Evolutionary conservation across 2,329 filamentous ascomycete genomes (phyloP), one percentile per base, ranked within the genome.

Genomic region (Trichoderma sp.): DNA sequence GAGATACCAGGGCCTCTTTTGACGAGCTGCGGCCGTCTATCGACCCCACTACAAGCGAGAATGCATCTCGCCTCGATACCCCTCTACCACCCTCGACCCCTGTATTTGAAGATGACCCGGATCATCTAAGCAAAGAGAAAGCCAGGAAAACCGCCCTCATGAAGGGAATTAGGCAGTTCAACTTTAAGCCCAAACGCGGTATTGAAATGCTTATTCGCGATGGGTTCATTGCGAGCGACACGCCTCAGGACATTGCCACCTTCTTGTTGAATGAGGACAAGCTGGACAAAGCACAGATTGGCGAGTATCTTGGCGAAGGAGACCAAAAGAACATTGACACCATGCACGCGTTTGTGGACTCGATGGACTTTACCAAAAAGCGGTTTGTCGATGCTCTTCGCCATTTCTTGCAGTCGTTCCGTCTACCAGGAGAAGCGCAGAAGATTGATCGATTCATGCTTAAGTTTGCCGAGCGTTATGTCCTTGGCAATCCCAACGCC

Each of bases 361-460:
- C 87, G 23, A 98, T 99, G 94, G 93, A 98, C 61, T 99, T 99
- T 76, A 88, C 89, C 11, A 95, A 95, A 80, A 93, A 91, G 70
- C 91, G 95, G 3, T 99, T 99, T 76, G 95, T 98, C 7, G 95
- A 98, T 81, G 92, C 96, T 15, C 84, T 99, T 30, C 90, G 96
- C 47, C 91, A 94, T 72, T 99, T 99, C 77, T 84, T 99, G 13
- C 96, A 99, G 80, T 93, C 94, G 32, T 99, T 99, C 85, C 92
- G 96, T 74, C 85, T 99, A 15, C 96, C 96, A 0, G 96, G 96
- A 73, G 96, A 99, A 82, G 95, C 95, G 0, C 96, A 99, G 80
- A 99, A 99, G 84, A 99, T 99, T 75, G 96, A 99, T 89, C 93
- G 96, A 62, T 97, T 98, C 82, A 98, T 99, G 96, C 85, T 99